Percentiles rank a stretch among this genome's conserved stretches.
These are phyloP conservation scores for Rhodotorula paludigena DNA, from an alignment of 768 basidiomycete genomes.

Conservation along the genomic window DNA sequence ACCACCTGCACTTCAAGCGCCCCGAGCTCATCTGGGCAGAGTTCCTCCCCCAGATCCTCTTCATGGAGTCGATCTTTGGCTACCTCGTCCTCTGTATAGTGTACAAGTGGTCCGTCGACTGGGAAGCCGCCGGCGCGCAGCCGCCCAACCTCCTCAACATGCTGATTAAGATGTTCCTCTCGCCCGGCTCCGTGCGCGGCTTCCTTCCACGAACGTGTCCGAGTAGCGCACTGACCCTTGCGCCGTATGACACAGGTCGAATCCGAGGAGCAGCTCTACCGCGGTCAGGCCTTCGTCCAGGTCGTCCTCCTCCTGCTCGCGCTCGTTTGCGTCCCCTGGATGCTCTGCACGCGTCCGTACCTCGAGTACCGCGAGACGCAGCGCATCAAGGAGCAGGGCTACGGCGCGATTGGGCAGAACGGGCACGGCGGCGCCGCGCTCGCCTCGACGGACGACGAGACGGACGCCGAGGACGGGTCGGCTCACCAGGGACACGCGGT, in stretches of 20 bases:
- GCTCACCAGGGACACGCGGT: conserved; percentile 62
- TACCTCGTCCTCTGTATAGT: conserved; percentile 39
- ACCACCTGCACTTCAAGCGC: conserved; percentile 89
- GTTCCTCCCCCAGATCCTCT: conserved; percentile 94
- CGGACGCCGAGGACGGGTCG: conserved; percentile 60
- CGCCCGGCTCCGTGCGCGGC: conserved; percentile 59
- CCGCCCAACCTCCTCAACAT: conserved; percentile 87
- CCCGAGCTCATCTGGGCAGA: conserved; percentile 82
- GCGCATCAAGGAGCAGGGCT: conserved; percentile 75
- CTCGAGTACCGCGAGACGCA: conserved; percentile 83
- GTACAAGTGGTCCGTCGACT: conserved; percentile 96
- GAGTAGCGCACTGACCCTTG: too few species aligned
- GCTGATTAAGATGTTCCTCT: conserved; percentile 93
- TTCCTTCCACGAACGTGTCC: background rate
- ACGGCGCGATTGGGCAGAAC: conserved; percentile 55
- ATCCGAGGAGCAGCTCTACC: conserved; percentile 66
- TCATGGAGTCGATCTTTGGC: conserved; percentile 95
- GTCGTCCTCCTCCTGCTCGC: conserved; percentile 71
- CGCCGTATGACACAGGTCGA: conserved; percentile 51
- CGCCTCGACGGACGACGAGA: conserved; percentile 54
- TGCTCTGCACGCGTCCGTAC: conserved; percentile 89
- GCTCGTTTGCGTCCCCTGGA: conserved; percentile 85
- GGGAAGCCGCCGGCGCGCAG: conserved; percentile 61
- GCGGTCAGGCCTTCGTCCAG: conserved; percentile 82
- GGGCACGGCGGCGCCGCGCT: conserved; percentile 55